Conservation (phyloP, 2,329 filamentous ascomycete genomes). For the Pseudogymnoascus sp. region DNA sequence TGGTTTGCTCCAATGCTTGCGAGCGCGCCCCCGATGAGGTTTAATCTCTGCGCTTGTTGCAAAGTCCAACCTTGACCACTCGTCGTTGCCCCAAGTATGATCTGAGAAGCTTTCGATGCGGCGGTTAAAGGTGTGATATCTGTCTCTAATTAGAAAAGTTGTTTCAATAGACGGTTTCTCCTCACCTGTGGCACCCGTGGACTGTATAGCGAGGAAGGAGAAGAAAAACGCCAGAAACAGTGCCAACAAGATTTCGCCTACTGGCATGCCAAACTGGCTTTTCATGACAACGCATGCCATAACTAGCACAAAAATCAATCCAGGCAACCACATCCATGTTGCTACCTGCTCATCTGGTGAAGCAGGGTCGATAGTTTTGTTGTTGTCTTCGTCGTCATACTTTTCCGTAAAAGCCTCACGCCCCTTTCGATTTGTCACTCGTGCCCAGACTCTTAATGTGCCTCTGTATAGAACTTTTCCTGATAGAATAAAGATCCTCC, state of each 20-base stretch:
- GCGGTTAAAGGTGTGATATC: neutral
- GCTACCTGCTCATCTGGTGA: neutral
- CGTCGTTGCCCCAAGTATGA: constrained; percentile 3
- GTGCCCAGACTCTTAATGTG: neutral
- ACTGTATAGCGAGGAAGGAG: constrained; percentile 4
- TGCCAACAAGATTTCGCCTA: constrained; percentile 1
- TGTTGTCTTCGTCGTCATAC: neutral
- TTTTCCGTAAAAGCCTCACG: neutral
- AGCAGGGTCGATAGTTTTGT: neutral
- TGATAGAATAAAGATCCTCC: constrained; percentile 1
- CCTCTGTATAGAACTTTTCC: neutral
- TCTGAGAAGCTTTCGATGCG: neutral
- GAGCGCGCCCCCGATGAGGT: neutral
- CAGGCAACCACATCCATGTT: constrained; percentile 1
- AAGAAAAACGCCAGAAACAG: constrained; percentile 1
- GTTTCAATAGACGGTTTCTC: neutral
- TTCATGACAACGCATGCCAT: constrained; percentile 6
- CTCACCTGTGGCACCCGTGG: neutral
- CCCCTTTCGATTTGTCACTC: neutral
- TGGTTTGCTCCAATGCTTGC: constrained; percentile 2
- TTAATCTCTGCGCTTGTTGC: neutral
- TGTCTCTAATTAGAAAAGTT: neutral
- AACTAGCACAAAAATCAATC: neutral
- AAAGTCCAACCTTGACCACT: neutral
- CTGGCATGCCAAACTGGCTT: neutral